Percentiles rank a stretch among this genome's conserved stretches.
Conservation (phyloP, 2,329 filamentous ascomycete species). For the Ophiostoma sp. region DNA sequence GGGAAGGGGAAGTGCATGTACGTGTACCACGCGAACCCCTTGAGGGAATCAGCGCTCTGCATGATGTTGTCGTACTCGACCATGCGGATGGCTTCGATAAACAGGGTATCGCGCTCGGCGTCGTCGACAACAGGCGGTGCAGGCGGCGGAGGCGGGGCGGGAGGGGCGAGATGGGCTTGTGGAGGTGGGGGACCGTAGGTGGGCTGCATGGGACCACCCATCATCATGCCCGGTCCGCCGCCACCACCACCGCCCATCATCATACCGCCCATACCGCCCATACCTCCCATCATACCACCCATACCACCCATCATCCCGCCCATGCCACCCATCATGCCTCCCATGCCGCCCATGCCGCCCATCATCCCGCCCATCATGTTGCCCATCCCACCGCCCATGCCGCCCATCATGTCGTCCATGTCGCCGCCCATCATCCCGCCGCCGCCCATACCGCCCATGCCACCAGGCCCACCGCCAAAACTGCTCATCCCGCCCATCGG, state of each 20-base stretch:
- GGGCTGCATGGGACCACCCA: background rate
- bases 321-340: slow-evolving; percentile 16
- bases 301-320: slow-evolving; percentile 14
- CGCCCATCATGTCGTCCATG: slow-evolving; percentile 19
- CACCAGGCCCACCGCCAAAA: slow-evolving; percentile 2
- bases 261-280: slow-evolving; percentile 11
- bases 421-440: slow-evolving; percentile 11
- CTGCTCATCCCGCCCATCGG: slow-evolving; percentile 20
- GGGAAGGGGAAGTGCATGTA: slow-evolving; percentile 61
- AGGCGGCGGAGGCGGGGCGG: background rate
- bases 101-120: slow-evolving; percentile 53
- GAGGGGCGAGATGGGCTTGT: background rate
- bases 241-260: background rate
- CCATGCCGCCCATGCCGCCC: slow-evolving; percentile 12
- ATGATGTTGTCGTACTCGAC: slow-evolving; percentile 61
- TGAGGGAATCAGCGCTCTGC: slow-evolving; percentile 51
- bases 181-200: background rate
- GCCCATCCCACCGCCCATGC: slow-evolving; percentile 13
- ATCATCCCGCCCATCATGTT: slow-evolving; percentile 8
- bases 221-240: background rate
- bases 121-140: slow-evolving; percentile 35
- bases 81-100: slow-evolving; percentile 57
- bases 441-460: slow-evolving; percentile 7
- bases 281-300: slow-evolving; percentile 16
- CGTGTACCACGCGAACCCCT: slow-evolving; percentile 59